Base-by-base conservation (phyloP, 495 filamentous ascomycete species). In the Jackrogersella minutella region DNA sequence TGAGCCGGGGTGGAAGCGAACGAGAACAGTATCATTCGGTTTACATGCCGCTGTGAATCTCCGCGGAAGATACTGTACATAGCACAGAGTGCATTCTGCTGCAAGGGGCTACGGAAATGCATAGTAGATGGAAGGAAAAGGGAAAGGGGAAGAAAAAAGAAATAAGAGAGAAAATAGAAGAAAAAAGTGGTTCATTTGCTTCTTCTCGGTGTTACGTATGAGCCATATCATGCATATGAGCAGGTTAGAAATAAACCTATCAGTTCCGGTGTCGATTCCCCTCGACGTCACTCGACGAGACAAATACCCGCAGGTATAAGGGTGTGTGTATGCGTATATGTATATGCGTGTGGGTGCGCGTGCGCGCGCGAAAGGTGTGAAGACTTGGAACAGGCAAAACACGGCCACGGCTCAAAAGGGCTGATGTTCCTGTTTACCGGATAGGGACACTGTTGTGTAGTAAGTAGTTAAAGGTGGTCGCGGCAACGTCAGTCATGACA, bases 401-500 rank as follows among this genome's bases (percentile, higher is more conserved):
- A 47, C 50, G 28, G 34, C 50, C 30, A 65, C 61, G 61, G 66
- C 61, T 62, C 10, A 69, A 65, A 69, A 60, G 66, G 66, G 61
- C 44, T 65, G 57, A 22, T 21, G 56, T 58, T 53, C 61, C 66
- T 62, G 61, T 69, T 51, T 65, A 58, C 66, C 66, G 61, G 57
- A 69, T 59, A 36, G 36, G 57, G 46, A n/a, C n/a, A n/a, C n/a
- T n/a, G 21, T 8, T 33, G 47, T 49, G 61, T 69, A 69, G 50
- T 65, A 64, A 65, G 49, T 51, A 57, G 2, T 33, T 16, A n/a
- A n/a, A 36, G n/a, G 17, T 43, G 22, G 26, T 50, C 53, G n/a
- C 50, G 46, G 61, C 61, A 69, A 56, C 51, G 61, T 65, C 66
- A 69, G 57, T 65, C 17, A 62, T 65, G 66, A 69, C 66, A 65